phyloP scores from a whole-genome alignment of 139 green algal genomes.

The Micractinium conductrix region DNA sequence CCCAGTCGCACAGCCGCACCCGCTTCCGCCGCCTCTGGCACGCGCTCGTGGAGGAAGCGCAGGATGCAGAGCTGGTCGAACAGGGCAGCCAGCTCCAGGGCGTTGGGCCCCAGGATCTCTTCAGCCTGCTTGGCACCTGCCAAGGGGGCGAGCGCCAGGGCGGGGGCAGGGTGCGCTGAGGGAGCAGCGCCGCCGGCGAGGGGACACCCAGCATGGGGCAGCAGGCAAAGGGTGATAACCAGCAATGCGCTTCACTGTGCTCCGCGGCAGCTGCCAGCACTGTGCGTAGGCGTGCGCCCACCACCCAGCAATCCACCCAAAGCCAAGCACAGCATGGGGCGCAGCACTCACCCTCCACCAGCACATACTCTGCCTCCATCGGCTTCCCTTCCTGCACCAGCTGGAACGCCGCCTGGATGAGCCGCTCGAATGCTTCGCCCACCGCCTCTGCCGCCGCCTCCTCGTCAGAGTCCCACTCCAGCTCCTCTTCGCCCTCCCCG shows the following conservation, averaged over 20 bases:
- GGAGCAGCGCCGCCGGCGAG: no score
- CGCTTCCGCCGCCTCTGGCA: conserved; percentile 11
- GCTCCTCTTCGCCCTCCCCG: not conserved
- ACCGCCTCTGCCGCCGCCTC: conserved; percentile 12
- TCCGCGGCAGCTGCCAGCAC: not conserved
- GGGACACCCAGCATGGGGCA: no score
- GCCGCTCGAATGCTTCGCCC: conserved; percentile 28
- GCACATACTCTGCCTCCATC: conserved; percentile 36
- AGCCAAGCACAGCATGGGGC: no score
- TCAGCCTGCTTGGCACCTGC: conserved; percentile 38
- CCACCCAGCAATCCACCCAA: no score
- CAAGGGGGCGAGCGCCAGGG: not conserved
- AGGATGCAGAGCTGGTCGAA: conserved; percentile 47
- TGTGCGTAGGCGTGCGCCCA: no score
- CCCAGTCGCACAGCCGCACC: not conserved
- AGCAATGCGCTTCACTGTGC: no score
- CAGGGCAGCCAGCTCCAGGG: conserved; percentile 29
- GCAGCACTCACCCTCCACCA: conserved; percentile 10
- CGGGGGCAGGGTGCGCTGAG: not conserved
- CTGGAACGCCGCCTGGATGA: conserved; percentile 37
- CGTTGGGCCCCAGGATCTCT: conserved; percentile 32
- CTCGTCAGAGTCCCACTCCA: not conserved
- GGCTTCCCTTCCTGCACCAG: conserved; percentile 37
- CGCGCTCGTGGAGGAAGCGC: conserved; percentile 36
- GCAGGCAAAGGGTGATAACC: no score